Conservation (phyloP, 331 rosid species). For the Prunus yedoensis region DNA sequence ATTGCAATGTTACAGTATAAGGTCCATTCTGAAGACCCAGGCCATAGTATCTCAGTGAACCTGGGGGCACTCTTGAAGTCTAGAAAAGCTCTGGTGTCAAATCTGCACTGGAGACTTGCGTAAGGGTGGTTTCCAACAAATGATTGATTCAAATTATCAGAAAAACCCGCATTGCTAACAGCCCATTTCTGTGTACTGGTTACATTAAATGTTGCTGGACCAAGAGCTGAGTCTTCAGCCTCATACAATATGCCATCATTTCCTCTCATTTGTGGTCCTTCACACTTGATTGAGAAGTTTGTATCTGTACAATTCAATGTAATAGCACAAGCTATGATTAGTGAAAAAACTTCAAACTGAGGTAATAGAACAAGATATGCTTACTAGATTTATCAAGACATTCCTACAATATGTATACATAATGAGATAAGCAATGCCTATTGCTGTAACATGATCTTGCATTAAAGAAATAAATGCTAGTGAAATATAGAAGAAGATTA, state of each 20-base stretch:
- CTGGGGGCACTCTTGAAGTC: slow-evolving; percentile 22
- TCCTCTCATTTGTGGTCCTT: too few relatives aligned
- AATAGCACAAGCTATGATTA: too few relatives aligned
- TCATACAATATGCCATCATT: too few relatives aligned
- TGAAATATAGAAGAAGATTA: not conserved
- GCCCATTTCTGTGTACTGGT: slow-evolving; percentile 62
- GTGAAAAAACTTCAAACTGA: too few relatives aligned
- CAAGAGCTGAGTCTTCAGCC: too few relatives aligned
- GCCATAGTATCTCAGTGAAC: slow-evolving; percentile 31
- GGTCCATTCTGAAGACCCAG: slow-evolving; percentile 28
- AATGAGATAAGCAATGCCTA: too few relatives aligned
- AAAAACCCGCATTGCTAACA: slow-evolving; percentile 60
- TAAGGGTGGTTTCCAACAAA: not conserved
- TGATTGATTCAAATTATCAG: not conserved
- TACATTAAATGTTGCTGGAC: not conserved
- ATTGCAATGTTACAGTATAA: slow-evolving; percentile 22
- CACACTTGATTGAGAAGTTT: too few relatives aligned
- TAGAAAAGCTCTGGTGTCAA: slow-evolving; percentile 25
- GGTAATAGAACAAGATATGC: too few relatives aligned
- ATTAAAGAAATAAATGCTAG: slow-evolving; percentile 6
- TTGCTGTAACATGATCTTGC: too few relatives aligned
- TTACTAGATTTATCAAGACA: too few relatives aligned
- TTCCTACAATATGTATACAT: too few relatives aligned
- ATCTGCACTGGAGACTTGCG: slow-evolving; percentile 5
- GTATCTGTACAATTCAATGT: too few relatives aligned